Evolutionary conservation across 2,329 filamentous ascomycete genomes (phyloP).

Genomic region (Pezicula carpinea): DNA sequence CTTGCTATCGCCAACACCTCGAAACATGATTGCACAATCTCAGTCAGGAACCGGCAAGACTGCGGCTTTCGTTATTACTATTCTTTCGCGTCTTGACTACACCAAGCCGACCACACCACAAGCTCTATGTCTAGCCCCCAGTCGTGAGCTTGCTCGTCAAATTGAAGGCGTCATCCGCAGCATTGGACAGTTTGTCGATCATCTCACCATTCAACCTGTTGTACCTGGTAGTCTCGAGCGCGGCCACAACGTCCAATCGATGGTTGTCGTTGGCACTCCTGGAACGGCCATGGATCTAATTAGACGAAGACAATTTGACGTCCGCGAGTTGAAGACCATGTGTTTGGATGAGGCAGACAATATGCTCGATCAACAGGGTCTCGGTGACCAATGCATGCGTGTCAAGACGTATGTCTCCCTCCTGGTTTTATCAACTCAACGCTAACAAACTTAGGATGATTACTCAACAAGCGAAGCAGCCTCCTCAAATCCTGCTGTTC

Average conservation of each 20-base stretch:
- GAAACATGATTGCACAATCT: constrained; percentile 97
- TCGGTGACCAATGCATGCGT: constrained; percentile 90
- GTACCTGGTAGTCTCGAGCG: constrained; percentile 74
- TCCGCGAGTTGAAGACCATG: constrained; percentile 69
- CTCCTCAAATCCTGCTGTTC: constrained; percentile 87
- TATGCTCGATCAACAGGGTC: constrained; percentile 93
- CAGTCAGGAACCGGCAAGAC: constrained; percentile 99
- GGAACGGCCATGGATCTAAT: constrained; percentile 89
- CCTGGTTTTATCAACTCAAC: background rate
- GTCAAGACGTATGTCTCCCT: constrained; percentile 68
- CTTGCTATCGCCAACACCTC: constrained; percentile 78
- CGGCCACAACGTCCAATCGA: constrained; percentile 63
- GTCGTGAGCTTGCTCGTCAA: constrained; percentile 89
- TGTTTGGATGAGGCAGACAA: constrained; percentile 98
- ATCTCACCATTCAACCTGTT: constrained; percentile 72
- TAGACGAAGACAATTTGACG: constrained; percentile 68
- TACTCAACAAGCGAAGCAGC: constrained; percentile 40
- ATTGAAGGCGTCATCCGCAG: constrained; percentile 79
- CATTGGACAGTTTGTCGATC: constrained; percentile 80
- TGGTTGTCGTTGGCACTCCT: constrained; percentile 87
- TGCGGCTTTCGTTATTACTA: constrained; percentile 89
- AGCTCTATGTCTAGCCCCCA: constrained; percentile 84
- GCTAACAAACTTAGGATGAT: constrained; percentile 52
- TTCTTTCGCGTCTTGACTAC: constrained; percentile 81
- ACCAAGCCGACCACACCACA: constrained; percentile 66